Percentiles rank a stretch among this genome's conserved stretches.
Conservation (phyloP, 2,329 filamentous ascomycete species). For the Sporothrix luriei region DNA sequence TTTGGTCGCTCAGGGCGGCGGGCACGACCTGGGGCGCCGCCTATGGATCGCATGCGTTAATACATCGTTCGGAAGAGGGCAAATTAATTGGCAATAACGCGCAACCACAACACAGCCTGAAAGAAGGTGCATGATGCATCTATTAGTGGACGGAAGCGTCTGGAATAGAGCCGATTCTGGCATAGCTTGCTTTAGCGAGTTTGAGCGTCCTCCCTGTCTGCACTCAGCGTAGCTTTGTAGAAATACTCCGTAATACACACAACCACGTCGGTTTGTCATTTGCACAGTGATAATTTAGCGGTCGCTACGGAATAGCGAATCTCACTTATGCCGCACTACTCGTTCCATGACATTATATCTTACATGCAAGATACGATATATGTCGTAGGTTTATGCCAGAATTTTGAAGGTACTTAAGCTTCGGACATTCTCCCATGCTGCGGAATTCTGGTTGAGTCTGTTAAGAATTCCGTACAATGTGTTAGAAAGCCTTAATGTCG, state of each 20-base stretch:
- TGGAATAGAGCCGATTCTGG: conserved; percentile 15
- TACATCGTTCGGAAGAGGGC: background rate
- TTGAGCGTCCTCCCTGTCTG: background rate
- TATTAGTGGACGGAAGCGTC: conserved; percentile 7
- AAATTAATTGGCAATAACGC: conserved; percentile 3
- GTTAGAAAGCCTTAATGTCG: background rate
- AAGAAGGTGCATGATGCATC: background rate
- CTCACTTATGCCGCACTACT: too few species aligned
- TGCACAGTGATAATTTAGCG: too few species aligned
- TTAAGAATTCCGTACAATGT: background rate
- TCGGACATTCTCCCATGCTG: background rate
- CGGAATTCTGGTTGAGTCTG: too few species aligned
- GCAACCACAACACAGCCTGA: background rate
- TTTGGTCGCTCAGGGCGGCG: too few species aligned
- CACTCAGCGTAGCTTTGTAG: too few species aligned
- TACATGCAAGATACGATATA: background rate
- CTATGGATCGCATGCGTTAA: background rate
- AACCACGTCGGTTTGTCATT: too few species aligned
- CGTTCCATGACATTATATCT: too few species aligned
- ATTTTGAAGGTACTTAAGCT: too few species aligned
- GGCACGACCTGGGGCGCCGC: background rate
- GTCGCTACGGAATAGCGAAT: too few species aligned
- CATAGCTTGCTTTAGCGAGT: background rate
- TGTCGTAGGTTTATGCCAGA: background rate
- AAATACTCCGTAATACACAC: too few species aligned